Evolutionary conservation across 805 yeast species (phyloP).

Genomic region (Cyberlindnera suaveolens): DNA sequence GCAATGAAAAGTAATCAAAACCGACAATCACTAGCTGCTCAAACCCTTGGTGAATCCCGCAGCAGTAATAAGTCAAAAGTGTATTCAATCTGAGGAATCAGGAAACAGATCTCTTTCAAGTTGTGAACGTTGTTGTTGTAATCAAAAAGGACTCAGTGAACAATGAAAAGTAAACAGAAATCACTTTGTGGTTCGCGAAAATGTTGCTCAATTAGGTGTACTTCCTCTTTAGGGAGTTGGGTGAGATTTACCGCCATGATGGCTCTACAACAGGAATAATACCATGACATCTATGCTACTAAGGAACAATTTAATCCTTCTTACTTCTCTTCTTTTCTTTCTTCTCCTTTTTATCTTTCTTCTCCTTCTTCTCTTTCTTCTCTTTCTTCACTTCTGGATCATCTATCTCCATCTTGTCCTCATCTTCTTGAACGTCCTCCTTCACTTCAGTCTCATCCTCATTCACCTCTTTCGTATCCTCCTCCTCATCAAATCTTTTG

Average conservation of each 20-base stretch:
- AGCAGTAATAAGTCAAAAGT: no score
- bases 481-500: conserved; percentile 16
- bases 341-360: conserved; percentile 10
- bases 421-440: conserved; percentile 1
- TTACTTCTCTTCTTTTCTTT: conserved; percentile 12
- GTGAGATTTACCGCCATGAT: not conserved
- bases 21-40: no score
- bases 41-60: no score
- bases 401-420: conserved; percentile 10
- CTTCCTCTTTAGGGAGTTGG: not conserved
- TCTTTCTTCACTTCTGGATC: conserved; percentile 4
- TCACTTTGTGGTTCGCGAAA: not conserved
- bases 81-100: no score
- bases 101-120: no score
- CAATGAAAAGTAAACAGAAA: no score
- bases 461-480: conserved; percentile 1
- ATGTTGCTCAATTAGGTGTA: not conserved
- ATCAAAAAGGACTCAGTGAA: no score
- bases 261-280: not conserved
- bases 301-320: not conserved
- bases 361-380: conserved; percentile 8
- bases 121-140: no score
- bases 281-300: not conserved
- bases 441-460: conserved; percentile 1
- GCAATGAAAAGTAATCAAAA: no score